Evolutionary conservation across 805 yeast genomes (phyloP).

Genomic region (Saccharomycopsis javanensis): DNA sequence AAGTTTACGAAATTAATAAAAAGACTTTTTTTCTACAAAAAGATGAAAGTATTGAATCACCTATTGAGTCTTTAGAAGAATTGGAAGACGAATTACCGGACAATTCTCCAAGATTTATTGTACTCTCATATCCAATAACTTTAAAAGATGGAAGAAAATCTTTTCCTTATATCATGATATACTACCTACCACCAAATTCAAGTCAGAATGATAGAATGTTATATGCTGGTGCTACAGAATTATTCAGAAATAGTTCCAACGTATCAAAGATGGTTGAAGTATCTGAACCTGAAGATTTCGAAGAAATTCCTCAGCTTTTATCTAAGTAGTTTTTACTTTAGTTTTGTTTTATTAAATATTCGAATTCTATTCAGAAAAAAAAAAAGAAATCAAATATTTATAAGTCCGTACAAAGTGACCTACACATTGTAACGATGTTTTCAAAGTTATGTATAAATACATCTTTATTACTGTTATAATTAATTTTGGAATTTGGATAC

Average conservation of each 20-base stretch:
- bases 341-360: too few relatives aligned
- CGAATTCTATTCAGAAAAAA: too few relatives aligned
- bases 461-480: too few relatives aligned
- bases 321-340: background rate
- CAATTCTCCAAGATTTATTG: constrained; percentile 64
- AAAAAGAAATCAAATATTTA: too few relatives aligned
- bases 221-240: constrained; percentile 84
- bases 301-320: constrained; percentile 36
- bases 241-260: constrained; percentile 69
- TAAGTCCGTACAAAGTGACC: too few relatives aligned
- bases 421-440: too few relatives aligned
- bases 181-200: constrained; percentile 83
- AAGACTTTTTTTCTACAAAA: constrained; percentile 40
- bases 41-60: constrained; percentile 37
- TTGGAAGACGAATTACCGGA: constrained; percentile 73
- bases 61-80: constrained; percentile 44
- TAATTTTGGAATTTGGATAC: too few relatives aligned
- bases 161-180: constrained; percentile 69
- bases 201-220: constrained; percentile 76
- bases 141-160: constrained; percentile 62
- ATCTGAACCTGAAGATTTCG: constrained; percentile 60
- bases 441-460: too few relatives aligned
- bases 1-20: constrained; percentile 48
- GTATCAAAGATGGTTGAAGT: constrained; percentile 39
- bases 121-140: constrained; percentile 67